Base-by-base conservation (phyloP, 768 basidiomycete species). In the Kwoniella mangroviensis region DNA sequence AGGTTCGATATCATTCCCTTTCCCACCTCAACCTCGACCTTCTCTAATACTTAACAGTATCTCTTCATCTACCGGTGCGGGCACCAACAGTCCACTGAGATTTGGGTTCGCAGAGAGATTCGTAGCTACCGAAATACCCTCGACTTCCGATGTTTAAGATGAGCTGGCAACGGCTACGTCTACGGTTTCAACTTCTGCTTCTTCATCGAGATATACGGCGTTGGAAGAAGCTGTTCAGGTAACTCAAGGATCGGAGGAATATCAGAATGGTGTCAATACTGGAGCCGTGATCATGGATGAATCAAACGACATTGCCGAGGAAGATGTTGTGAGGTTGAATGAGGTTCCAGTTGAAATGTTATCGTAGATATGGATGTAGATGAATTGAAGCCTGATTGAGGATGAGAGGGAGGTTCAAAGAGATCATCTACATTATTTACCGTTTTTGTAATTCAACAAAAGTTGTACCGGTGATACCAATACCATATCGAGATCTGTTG, bases 21-120 rank as follows among this genome's bases (percentile, higher is more conserved):
- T 57, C 26, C 40, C n/a, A 15, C 28, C 58, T 60, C 58, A 22
- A 9, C 3, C 58, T n/a, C 34, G 41, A n/a, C 19, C 58, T n/a
- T 19, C 13, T 26, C 34, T 6, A 42, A 49, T 49, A 19, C 12
- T 17, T 0, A 49, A 19, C 2, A 49, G 10, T 10, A 7, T 34
- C 40, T 1, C 41, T 3, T 2, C 40, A 10, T 15, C 40, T 60
- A 21, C 40, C 13, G 58, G 22, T 41, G 17, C 13, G 10, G 21
- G n/a, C 12, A n/a, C 58, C 13, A 60, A 22, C n/a, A 60, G 41
- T 60, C 58, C 58, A 41, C 4, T 60, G 19, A 41, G 41, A 60
- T 60, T 60, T 26, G 58, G 58, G 2, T 60, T 60, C 21, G 58
- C 58, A n/a, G 58, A 43, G 15, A 22, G 58, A 10, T 60, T 60